Conservation (phyloP, 106 monocot genomes). For the Phalaenopsis aphrodite region DNA sequence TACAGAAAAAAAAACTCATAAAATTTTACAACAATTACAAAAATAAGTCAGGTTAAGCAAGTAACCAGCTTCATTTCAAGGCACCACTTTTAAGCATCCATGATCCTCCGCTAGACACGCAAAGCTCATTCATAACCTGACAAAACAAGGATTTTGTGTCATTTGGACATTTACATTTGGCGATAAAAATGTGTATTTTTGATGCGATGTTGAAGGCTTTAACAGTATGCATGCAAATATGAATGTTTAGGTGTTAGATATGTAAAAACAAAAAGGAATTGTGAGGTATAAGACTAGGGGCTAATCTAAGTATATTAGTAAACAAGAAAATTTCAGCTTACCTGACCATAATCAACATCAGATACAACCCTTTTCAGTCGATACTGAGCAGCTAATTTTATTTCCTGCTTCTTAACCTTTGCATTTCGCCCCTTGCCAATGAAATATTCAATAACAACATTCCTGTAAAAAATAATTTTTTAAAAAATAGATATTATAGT, state of each 20-base stretch:
- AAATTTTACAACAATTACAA: too few relatives aligned
- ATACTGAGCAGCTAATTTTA: constrained; percentile 8
- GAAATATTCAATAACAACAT: constrained; percentile 8
- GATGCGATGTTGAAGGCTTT: too few relatives aligned
- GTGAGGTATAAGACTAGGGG: too few relatives aligned
- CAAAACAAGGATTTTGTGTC: too few relatives aligned
- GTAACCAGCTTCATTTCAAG: background rate
- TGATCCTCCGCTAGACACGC: constrained; percentile 7
- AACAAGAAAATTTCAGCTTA: background rate
- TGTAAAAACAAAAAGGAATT: too few relatives aligned
- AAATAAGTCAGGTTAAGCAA: background rate
- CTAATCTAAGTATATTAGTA: background rate
- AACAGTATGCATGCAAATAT: too few relatives aligned
- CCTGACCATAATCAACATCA: constrained; percentile 10
- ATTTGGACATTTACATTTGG: too few relatives aligned
- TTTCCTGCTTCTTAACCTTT: constrained; percentile 11
- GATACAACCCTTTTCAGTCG: constrained; percentile 6
- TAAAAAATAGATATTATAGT: background rate
- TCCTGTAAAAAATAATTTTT: background rate
- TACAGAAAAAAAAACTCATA: too few relatives aligned
- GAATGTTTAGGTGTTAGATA: too few relatives aligned
- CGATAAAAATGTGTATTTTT: too few relatives aligned
- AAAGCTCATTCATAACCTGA: constrained; percentile 12
- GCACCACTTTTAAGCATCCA: constrained; percentile 8
- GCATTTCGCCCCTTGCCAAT: constrained; percentile 7